Base-by-base conservation (phyloP, 2,329 filamentous ascomycete genomes). In the Colletotrichum tofieldiae region DNA sequence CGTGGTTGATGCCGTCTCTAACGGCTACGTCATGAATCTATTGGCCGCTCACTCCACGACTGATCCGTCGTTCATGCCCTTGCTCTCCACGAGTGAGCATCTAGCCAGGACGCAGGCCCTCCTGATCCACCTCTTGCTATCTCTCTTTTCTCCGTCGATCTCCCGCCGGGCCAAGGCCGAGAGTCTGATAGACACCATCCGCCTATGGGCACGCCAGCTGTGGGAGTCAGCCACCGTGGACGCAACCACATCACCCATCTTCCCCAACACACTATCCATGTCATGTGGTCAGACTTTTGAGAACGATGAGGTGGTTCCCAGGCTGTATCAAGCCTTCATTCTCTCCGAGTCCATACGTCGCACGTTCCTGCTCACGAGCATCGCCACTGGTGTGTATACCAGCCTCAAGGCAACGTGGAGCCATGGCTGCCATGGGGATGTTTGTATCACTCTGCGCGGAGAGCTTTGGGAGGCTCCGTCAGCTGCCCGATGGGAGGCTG, bases 71-170 rank as follows among this genome's bases (percentile, higher is more conserved):
- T 51, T 64, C n/a, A 32, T 59, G 9, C 37, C 51, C 9, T 23
- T 67, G 7, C 60, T 71, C 16, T 60, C 56, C 9, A 70, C 73
- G 9, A 71, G 51, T 4, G 62, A 66, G 1, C 71, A 73, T n/a
- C 62, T 73, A 3, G 71, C 58, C 20, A 62, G 71, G 45, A 73
- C 67, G 8, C 71, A 73, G 29, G 71, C 71, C 5, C 71, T 73
- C 0, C 58, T 71, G 56, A 71, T 73, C 6, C 71, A 73, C 49
- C 62, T 73, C 1, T 18, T 73, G 3, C 37, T 73, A n/a, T 64
- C 61, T 0, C 71, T 73, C 1, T 66, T 61, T 9, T 73, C 71
- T 0, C 29, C 67, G 12, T 71, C 67, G 8, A 63, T 73, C 2
- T 26, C 71, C 35, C 71, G 67, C 41, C 67, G 62, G 14, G 49